phyloP scores from a whole-genome alignment of 768 basidiomycete species.

The Boletus insuetus region DNA sequence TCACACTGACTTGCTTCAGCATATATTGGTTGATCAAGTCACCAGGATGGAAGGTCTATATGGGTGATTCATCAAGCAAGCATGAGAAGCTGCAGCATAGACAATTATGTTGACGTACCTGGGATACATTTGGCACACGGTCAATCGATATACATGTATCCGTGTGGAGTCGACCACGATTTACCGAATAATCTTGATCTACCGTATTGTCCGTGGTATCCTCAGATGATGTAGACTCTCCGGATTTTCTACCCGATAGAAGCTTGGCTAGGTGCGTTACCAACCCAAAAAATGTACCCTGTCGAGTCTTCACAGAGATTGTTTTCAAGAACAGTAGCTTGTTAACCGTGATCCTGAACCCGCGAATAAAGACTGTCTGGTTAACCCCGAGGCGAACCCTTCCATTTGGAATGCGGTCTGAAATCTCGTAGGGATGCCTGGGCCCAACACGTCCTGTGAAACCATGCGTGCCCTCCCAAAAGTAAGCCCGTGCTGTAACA shows the following conservation, averaged over 20 bases:
- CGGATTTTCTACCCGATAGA: too few species aligned
- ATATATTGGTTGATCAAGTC: not conserved
- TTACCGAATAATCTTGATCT: not conserved
- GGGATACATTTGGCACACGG: too few species aligned
- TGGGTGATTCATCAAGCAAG: too few species aligned
- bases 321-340: too few species aligned
- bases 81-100: too few species aligned
- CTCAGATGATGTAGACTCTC: not conserved
- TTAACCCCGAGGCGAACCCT: not conserved
- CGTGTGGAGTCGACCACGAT: not conserved
- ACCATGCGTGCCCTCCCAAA: not conserved
- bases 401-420: not conserved
- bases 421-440: not conserved
- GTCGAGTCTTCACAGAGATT: not conserved
- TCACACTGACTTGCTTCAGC: not conserved
- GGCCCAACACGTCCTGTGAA: not conserved
- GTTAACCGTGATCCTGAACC: too few species aligned
- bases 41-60: not conserved
- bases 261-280: too few species aligned
- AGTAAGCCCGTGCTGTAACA: not conserved
- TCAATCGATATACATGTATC: not conserved
- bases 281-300: not conserved
- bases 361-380: too few species aligned
- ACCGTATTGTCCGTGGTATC: too few species aligned
- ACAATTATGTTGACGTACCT: not conserved